phyloP scores from a whole-genome alignment of 73 alveolate genomes.

The Blepharisma stoltei region DNA sequence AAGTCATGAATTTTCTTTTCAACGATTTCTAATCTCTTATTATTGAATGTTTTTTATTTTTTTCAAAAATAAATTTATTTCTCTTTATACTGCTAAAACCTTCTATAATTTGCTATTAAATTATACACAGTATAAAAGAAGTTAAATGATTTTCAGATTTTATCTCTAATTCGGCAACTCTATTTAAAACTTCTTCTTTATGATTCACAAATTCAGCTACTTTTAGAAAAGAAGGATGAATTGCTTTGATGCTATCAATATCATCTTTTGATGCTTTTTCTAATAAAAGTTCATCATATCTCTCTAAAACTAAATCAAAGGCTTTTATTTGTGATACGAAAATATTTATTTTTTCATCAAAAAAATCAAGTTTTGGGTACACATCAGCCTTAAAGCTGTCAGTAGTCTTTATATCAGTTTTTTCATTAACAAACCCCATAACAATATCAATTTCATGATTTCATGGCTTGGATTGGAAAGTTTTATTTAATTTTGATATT shows the following conservation, averaged over 20 bases:
- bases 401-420: background rate
- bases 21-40: background rate
- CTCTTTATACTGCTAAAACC: too few species aligned
- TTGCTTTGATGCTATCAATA: background rate
- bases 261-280: conserved; percentile 23
- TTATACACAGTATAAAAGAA: too few species aligned
- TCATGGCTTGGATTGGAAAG: background rate
- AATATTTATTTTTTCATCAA: conserved; percentile 11
- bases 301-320: background rate
- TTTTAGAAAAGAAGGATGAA: background rate
- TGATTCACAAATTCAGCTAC: conserved; percentile 11
- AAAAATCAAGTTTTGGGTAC: conserved; percentile 10
- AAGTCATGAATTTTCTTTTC: background rate
- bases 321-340: background rate
- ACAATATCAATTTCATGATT: background rate
- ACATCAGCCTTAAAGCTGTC: conserved; percentile 2
- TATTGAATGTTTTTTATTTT: too few species aligned
- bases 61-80: too few species aligned
- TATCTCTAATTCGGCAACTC: background rate
- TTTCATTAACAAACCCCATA: background rate
- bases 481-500: background rate
- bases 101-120: too few species aligned
- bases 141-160: background rate
- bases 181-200: background rate
- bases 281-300: conserved; percentile 1